Base-by-base conservation (phyloP, 2,329 filamentous ascomycete species). In the Aspergillus flavus region DNA sequence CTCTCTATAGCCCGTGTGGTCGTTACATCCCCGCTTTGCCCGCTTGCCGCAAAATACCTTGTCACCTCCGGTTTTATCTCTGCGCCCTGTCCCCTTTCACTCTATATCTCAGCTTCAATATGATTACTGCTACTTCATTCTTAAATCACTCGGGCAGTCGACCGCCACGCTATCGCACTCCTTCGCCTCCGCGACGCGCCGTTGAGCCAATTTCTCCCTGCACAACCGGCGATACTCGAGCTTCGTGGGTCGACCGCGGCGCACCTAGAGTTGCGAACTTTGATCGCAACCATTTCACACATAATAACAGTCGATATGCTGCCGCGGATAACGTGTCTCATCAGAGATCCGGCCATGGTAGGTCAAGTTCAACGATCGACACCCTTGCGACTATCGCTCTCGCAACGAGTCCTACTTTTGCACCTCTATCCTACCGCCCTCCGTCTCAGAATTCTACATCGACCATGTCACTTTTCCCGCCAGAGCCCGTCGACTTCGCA, bases 361-460 rank as follows among this genome's bases (percentile, higher is more conserved):
- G 80, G 58, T 79, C 80, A 50, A 78, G 77, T 62, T 82, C 80
- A 19, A 82, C 78, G 56, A 82, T 82, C 63, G 79, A 84, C 70
- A 79, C 81, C 45, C 78, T 84, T 67, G 81, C 82, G 63, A 83
- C 80, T 57, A 83, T 83, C 70, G 82, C 82, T 52, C 76, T 84
- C 66, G 81, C 82, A 54, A 83, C 80, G 28, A 82, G 80, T 66
- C 79, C 81, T 61, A 79, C 78, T 36, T 80, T 82, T 62, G 69
- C 75, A 61, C 74, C 75, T 55, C 69, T 76, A 30, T 64, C 73
- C 41, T 75, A 76, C 62, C 71, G 73, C 52, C 72, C 71, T 43
- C 70, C 75, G 21, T 73, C 71, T 57, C 73, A 72, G 52, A 63
- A 70, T 48, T 70, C 67, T 52, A 64, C 61, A 48, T 67, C 68